Conservation (phyloP, 2,329 filamentous ascomycete genomes). For the Penicillium polonicum region DNA sequence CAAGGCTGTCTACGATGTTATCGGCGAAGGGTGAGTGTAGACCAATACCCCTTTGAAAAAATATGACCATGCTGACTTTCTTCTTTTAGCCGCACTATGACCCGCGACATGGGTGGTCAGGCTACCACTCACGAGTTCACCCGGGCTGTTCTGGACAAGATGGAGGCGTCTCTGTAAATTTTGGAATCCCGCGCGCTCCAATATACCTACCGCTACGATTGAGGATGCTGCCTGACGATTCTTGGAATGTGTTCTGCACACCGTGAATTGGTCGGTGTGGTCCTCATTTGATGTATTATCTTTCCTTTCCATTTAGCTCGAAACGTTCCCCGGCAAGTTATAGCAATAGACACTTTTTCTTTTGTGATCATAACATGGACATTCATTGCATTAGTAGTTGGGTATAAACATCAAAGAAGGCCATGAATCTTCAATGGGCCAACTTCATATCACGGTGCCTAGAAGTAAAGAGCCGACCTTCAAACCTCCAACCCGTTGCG, state of each 20-base stretch:
- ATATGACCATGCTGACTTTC: conserved; percentile 6
- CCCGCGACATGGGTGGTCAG: conserved; percentile 92
- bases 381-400: conserved; percentile 9
- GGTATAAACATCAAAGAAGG: conserved; percentile 15
- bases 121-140: conserved; percentile 94
- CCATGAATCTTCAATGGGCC: conserved; percentile 1
- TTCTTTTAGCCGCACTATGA: conserved; percentile 70
- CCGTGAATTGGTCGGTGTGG: conserved; percentile 13
- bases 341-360: conserved; percentile 27
- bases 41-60: background rate
- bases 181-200: conserved; percentile 14
- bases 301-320: conserved; percentile 29
- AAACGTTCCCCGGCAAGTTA: conserved; percentile 27
- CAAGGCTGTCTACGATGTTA: conserved; percentile 73
- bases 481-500: background rate
- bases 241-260: conserved; percentile 13
- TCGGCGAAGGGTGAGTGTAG: conserved; percentile 79
- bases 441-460: background rate
- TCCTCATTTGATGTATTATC: conserved; percentile 32
- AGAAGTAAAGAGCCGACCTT: background rate
- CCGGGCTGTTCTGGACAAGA: conserved; percentile 87
- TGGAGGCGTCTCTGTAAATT: conserved; percentile 70
- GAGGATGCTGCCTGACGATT: conserved; percentile 22
- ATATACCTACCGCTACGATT: conserved; percentile 26
- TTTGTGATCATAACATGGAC: conserved; percentile 14